phyloP scores from a whole-genome alignment of 2,329 filamentous ascomycete genomes.

The Coniochaeta sp. region DNA sequence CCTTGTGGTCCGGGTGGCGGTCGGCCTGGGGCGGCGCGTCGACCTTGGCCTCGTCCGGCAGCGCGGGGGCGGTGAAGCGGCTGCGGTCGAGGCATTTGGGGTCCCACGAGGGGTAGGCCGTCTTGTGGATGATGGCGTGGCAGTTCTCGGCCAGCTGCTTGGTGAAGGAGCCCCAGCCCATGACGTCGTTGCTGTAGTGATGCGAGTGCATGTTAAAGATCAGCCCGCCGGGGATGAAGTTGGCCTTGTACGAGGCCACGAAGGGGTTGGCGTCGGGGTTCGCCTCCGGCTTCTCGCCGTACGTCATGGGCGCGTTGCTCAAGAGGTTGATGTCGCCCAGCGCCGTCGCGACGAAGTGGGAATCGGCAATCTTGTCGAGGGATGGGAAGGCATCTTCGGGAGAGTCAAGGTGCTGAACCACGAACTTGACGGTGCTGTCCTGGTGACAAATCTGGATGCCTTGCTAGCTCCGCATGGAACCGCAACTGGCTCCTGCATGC shows the following conservation, averaged over 20 bases:
- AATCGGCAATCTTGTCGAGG: constrained; percentile 27
- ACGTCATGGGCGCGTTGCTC: constrained; percentile 29
- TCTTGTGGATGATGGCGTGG: constrained; percentile 20
- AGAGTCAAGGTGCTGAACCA: constrained; percentile 30
- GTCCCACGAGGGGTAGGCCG: constrained; percentile 26
- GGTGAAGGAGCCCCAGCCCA: constrained; percentile 30
- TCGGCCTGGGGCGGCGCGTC: constrained; percentile 20
- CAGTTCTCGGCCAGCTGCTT: constrained; percentile 37
- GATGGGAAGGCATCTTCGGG: constrained; percentile 29
- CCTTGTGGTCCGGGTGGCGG: constrained; percentile 21
- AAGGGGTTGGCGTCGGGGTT: constrained; percentile 24
- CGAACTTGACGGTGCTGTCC: constrained; percentile 17
- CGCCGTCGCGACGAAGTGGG: constrained; percentile 22
- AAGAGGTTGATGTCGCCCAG: constrained; percentile 26
- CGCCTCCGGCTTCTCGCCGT: constrained; percentile 30
- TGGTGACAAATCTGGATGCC: too few relatives aligned
- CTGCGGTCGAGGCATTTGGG: constrained; percentile 26
- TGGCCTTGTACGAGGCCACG: constrained; percentile 30
- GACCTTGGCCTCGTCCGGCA: constrained; percentile 20
- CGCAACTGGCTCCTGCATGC: too few relatives aligned
- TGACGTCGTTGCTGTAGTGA: constrained; percentile 34
- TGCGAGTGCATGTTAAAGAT: constrained; percentile 34
- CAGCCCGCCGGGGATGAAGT: constrained; percentile 32
- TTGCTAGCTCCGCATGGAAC: too few relatives aligned
- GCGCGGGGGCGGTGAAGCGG: constrained; percentile 21